Conservation (phyloP, 345 rosid species). For the Chamaenerion angustifolium region DNA sequence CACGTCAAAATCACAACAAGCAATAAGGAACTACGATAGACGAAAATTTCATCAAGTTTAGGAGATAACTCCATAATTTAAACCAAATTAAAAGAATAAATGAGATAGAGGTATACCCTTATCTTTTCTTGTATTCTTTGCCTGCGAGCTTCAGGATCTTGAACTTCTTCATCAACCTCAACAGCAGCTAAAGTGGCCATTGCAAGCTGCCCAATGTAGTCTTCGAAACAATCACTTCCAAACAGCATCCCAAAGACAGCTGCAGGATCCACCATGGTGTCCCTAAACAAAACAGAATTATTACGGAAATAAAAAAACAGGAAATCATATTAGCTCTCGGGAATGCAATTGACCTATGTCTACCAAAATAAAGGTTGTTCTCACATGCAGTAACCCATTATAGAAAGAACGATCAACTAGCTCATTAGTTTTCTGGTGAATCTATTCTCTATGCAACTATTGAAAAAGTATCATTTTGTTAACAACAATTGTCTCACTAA, state of each 20-base stretch:
- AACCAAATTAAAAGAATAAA: too few species aligned
- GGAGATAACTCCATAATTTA: too few species aligned
- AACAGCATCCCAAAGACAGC: constrained; percentile 89
- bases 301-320: neutral
- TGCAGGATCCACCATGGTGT: constrained; percentile 76
- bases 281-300: constrained; percentile 30
- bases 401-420: too few species aligned
- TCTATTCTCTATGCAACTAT: neutral
- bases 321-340: too few species aligned
- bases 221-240: constrained; percentile 85
- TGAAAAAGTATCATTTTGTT: neutral
- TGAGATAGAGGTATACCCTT: constrained; percentile 24
- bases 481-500: too few species aligned
- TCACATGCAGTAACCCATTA: too few species aligned
- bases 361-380: too few species aligned
- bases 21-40: too few species aligned
- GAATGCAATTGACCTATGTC: too few species aligned
- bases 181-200: constrained; percentile 46
- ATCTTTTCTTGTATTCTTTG: constrained; percentile 56
- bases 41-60: too few species aligned
- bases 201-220: constrained; percentile 80
- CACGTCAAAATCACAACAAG: too few species aligned
- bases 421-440: neutral
- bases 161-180: constrained; percentile 40
- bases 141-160: constrained; percentile 32